Conservation (phyloP, 805 yeast genomes). For the Middelhovenomyces tepae region DNA sequence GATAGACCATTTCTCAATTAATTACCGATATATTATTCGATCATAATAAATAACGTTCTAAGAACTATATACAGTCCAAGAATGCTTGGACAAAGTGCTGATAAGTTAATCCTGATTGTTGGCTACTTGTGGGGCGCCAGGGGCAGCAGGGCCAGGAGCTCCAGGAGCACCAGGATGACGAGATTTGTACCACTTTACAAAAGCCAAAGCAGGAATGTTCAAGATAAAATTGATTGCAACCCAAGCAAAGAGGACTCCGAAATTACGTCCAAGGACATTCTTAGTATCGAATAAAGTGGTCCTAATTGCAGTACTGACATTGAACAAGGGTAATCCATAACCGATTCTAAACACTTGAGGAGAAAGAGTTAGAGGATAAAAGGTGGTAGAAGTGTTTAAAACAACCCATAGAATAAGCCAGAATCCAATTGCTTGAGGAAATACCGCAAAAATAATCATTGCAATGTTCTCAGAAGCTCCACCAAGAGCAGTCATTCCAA, state of each 20-base stretch:
- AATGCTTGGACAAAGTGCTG: too few species aligned
- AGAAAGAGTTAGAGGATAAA: constrained; percentile 51
- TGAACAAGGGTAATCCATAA: constrained; percentile 61
- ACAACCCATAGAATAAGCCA: constrained; percentile 70
- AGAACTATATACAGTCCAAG: too few species aligned
- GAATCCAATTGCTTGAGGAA: constrained; percentile 60
- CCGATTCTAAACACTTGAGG: constrained; percentile 55
- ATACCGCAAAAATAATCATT: constrained; percentile 38
- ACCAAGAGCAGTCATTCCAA: constrained; percentile 72
- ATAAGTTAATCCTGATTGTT: too few species aligned
- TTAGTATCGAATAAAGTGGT: constrained; percentile 50
- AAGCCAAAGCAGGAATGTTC: constrained; percentile 6
- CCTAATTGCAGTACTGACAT: constrained; percentile 52
- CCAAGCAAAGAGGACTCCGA: constrained; percentile 57
- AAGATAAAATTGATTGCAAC: constrained; percentile 35
- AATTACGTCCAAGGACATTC: constrained; percentile 49
- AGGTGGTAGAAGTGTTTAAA: constrained; percentile 58
- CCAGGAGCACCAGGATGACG: too few species aligned
- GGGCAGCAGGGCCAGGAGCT: too few species aligned
- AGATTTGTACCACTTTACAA: too few species aligned
- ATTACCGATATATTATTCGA: too few species aligned
- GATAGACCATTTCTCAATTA: too few species aligned
- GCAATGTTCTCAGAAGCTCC: constrained; percentile 62
- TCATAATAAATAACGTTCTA: too few species aligned
- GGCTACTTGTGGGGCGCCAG: too few species aligned